Conservation (phyloP, 2,329 filamentous ascomycete species). For the Cladosporium oxysporum region DNA sequence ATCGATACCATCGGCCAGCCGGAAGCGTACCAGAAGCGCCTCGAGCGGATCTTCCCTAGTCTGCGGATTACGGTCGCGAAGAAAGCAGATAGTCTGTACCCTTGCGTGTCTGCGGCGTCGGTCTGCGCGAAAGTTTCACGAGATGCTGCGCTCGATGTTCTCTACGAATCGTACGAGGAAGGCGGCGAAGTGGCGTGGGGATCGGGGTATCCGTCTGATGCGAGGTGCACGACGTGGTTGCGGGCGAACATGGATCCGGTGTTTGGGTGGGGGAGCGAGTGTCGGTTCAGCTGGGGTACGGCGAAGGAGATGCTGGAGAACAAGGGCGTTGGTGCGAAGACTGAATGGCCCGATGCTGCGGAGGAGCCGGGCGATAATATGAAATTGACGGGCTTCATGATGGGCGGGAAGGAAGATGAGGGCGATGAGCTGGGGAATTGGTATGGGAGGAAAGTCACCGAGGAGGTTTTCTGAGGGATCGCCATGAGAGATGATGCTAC, state of each 20-base stretch:
- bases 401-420: conserved; percentile 47
- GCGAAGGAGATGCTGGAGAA: conserved; percentile 87
- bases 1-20: conserved; percentile 93
- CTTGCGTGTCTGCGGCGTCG: conserved; percentile 88
- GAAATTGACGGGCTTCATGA: conserved; percentile 76
- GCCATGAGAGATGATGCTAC: background rate
- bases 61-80: conserved; percentile 53
- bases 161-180: conserved; percentile 60
- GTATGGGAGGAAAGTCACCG: conserved; percentile 74
- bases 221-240: conserved; percentile 77
- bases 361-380: conserved; percentile 67
- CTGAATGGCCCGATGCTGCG: conserved; percentile 76
- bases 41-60: conserved; percentile 82
- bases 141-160: conserved; percentile 81
- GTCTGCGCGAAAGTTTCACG: conserved; percentile 96
- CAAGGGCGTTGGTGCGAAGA: conserved; percentile 65
- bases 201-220: conserved; percentile 90
- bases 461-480: conserved; percentile 65
- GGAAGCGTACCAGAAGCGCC: conserved; percentile 76
- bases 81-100: conserved; percentile 91
- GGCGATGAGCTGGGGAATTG: conserved; percentile 72
- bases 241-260: conserved; percentile 84
- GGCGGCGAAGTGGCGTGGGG: conserved; percentile 63
- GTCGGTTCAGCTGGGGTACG: conserved; percentile 93
- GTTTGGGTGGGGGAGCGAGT: conserved; percentile 94